Conservation (phyloP, 768 basidiomycete genomes). For the Suillus placidus region DNA sequence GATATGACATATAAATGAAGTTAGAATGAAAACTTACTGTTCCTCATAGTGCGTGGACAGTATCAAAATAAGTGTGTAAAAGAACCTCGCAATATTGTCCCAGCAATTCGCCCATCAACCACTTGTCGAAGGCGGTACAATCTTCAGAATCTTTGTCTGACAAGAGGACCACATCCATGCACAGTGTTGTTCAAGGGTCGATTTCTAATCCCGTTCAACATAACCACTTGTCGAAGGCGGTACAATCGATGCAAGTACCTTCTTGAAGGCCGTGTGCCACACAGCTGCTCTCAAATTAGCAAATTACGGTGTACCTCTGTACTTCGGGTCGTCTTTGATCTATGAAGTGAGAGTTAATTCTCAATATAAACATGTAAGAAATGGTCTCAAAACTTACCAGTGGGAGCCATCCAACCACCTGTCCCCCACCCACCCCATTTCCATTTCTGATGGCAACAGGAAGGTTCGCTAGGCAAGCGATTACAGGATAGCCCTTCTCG, state of each 20-base stretch:
- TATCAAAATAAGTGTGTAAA: too few relatives aligned
- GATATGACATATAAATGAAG: neutral
- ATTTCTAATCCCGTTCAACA: neutral
- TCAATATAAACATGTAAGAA: neutral
- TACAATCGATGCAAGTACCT: constrained; percentile 8
- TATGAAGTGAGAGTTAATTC: neutral
- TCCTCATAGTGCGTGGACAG: too few relatives aligned
- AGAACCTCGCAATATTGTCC: too few relatives aligned
- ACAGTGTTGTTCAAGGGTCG: neutral
- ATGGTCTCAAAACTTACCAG: constrained; percentile 29
- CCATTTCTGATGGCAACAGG: constrained; percentile 37
- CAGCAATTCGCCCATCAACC: too few relatives aligned
- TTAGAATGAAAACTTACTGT: too few relatives aligned
- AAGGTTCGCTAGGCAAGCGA: constrained; percentile 37
- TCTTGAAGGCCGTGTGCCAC: constrained; percentile 15
- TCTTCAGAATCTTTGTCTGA: neutral
- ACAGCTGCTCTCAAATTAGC: constrained; percentile 16
- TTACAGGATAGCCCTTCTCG: constrained; percentile 40
- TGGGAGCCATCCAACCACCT: constrained; percentile 43
- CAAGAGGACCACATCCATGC: neutral
- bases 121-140: too few relatives aligned
- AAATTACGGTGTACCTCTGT: constrained; percentile 7
- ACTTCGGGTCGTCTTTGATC: constrained; percentile 10
- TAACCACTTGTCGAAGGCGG: constrained; percentile 6
- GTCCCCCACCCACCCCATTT: constrained; percentile 35